Base-by-base conservation (phyloP, 768 basidiomycete species). In the Mycena metata region DNA sequence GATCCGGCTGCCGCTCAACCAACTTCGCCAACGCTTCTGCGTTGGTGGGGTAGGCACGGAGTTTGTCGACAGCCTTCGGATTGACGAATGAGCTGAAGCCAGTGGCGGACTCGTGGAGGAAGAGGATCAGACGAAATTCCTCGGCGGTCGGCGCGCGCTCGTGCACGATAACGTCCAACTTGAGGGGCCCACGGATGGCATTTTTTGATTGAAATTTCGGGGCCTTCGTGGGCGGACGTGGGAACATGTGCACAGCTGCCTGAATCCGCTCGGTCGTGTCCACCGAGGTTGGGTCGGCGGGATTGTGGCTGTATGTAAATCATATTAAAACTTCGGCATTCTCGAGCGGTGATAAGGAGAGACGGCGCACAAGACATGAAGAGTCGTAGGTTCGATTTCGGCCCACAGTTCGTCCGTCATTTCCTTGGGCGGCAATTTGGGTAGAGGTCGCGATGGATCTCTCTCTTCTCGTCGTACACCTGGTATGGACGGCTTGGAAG, bases 101-200 rank as follows among this genome's bases (percentile, higher is more conserved):
- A n/a, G n/a, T n/a, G 10, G 52, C 0, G 24, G 41, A 13, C 8
- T 3, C n/a, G 41, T 11, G 12, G 15, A 19, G 39, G 17, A 52
- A 12, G 19, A 26, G 30, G n/a, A 62, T 24, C 2, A 33, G 24
- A 39, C 51, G 60, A 13, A 62, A 62, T 12, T 62, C 60, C 11
- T 62, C 60, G 16, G 30, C 60, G 13, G 19, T 52, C 13, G 60
- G 60, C 13, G 13, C 5, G 16, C 42, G 50, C 33, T 54, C 9
- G 21, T 42, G 49, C 26, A 57, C 47, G 9, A 17, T 42, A 10
- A 49, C 11, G 10, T 24, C 21, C 6, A 41, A n/a, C 41, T 57
- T 57, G 41, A 57, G 56, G 1, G 41, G 17, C 1, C 42, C 24
- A 5, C 21, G 54, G 5, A 9, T 16, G 23, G 21, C 3, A 30